Conservation (phyloP, 2,329 filamentous ascomycete species). For the Xylariaceae sp. region DNA sequence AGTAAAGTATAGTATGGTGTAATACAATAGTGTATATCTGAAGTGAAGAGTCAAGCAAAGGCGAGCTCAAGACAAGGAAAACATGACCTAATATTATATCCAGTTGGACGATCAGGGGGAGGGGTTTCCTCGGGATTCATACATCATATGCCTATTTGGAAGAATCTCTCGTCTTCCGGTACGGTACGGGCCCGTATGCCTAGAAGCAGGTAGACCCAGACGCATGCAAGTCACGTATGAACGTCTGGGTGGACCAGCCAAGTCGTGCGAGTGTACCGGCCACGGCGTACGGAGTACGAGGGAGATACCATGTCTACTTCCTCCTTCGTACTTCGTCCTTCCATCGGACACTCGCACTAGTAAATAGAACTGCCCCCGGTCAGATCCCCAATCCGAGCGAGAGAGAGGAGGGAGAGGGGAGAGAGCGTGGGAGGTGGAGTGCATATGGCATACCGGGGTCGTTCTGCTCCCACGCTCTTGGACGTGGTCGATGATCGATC, state of each 20-base stretch:
- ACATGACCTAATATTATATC: slow-evolving; percentile 5
- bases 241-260: not conserved
- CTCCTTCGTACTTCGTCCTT: not conserved
- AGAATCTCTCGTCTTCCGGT: slow-evolving; percentile 4
- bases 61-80: slow-evolving; percentile 4
- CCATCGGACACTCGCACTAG: not conserved
- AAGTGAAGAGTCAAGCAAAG: slow-evolving; percentile 16
- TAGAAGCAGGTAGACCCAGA: not conserved
- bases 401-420: not conserved
- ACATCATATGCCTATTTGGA: not conserved
- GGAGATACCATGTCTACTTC: not conserved
- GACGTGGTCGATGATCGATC: not conserved
- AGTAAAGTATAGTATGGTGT: not conserved
- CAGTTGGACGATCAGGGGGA: slow-evolving; percentile 7
- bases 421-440: no score
- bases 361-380: slow-evolving; percentile 9
- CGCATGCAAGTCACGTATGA: slow-evolving; percentile 18
- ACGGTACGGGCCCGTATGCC: no score
- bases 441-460: no score
- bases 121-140: slow-evolving; percentile 2
- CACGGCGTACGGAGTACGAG: no score
- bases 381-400: slow-evolving; percentile 8
- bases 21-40: slow-evolving; percentile 2
- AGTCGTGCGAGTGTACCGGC: not conserved
- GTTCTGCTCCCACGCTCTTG: not conserved